Conservation (phyloP, 2,329 filamentous ascomycete genomes). For the Calonectria honghensis region DNA sequence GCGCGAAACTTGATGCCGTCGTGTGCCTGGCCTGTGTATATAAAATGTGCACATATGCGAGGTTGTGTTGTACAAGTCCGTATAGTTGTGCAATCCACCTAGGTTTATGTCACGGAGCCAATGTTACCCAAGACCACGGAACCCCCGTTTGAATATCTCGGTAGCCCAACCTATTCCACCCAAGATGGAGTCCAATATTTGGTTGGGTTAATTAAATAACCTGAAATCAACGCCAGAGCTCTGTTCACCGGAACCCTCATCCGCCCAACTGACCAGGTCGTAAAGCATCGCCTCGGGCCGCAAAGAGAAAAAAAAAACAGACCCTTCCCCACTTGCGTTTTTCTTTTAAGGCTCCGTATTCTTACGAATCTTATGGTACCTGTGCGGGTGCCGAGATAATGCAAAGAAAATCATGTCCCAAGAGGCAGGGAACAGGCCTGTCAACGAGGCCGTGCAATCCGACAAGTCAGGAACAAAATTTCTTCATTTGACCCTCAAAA, state of each 20-base stretch:
- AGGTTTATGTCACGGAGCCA: conserved; percentile 2
- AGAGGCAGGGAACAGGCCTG: conserved; percentile 29
- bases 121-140: conserved; percentile 3
- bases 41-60: background rate
- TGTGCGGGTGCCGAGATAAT: background rate
- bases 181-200: background rate
- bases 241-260: conserved; percentile 18
- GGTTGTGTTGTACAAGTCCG: background rate
- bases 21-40: conserved; percentile 11
- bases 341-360: conserved; percentile 13
- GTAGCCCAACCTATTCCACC: conserved; percentile 3
- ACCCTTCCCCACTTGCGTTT: background rate
- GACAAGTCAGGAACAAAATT: conserved; percentile 18
- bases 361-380: conserved; percentile 11
- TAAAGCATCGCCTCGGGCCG: conserved; percentile 18
- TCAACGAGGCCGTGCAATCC: conserved; percentile 21
- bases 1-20: conserved; percentile 9
- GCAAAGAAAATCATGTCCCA: conserved; percentile 9
- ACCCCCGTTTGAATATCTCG: conserved; percentile 2
- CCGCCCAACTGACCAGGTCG: conserved; percentile 14
- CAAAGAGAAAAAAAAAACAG: conserved; percentile 1
- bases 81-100: conserved; percentile 1
- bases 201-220: conserved; percentile 13
- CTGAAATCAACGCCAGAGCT: conserved; percentile 24
- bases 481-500: conserved; percentile 2